Evolutionary conservation across 2,329 filamentous ascomycete species (phyloP), one percentile per base, ranked within the genome.

Genomic region (Fusarium tupiense): DNA sequence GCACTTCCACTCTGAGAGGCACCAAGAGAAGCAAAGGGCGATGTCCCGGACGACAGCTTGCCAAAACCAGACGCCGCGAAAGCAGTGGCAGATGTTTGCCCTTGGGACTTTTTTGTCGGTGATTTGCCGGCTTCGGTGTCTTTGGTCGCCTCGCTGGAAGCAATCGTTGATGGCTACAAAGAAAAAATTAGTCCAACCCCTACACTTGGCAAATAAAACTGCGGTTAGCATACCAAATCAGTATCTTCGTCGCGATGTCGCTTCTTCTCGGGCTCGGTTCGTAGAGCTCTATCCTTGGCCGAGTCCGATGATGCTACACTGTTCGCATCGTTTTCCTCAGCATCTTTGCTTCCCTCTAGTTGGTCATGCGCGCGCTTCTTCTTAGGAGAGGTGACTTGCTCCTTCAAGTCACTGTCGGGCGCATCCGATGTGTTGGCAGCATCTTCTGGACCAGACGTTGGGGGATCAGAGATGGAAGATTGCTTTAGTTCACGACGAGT

Each of bases 61-160:
- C 91, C 89, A 78, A 95, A 91, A 24, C 88, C 89, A 7, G 93
- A 95, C 54, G 86, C 87, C 29, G 90, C 90, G 80, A 95, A 95
- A 11, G 91, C 89, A 16, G 89, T 88, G 19, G 86, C 71, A 12
- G 92, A 90, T 24, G 89, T 88, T 59, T 81, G 79, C 41, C 73
- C 68, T 74, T 76, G 68, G 37, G 73, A 49, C 57, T 80, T 76
- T 63, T 81, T 80, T 43, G 70, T 58, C 29, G 75, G 61, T 24
- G 78, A 75, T 53, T 76, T 77, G 69, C 62, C 71, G 10, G 67
- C 57, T 41, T 77, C 76, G 24, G 71, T 61, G 35, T 73, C 72
- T 53, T 79, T 79, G 52, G 63, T 62, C 22, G 66, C n/a, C 53
- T 77, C 73, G 44, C 66, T 71, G 44, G 64, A 64, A 58, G 64